These are phyloP conservation scores for Suillus brevipes DNA, from an alignment of 768 basidiomycete genomes.

Conservation along the genomic window DNA sequence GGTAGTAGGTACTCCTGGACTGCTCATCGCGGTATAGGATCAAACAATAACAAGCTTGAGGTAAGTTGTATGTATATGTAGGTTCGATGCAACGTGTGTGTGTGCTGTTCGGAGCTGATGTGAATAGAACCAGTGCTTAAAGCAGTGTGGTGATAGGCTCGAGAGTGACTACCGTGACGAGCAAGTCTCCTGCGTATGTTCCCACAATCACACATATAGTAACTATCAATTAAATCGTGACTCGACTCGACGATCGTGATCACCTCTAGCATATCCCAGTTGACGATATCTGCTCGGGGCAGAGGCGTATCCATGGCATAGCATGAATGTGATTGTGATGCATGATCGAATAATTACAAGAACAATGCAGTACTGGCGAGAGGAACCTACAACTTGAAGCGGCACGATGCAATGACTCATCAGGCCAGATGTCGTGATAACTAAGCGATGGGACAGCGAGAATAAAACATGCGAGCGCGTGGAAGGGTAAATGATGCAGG, in stretches of 20 bases:
- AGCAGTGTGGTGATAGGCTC: slow-evolving; percentile 12
- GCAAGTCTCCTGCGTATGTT: neutral
- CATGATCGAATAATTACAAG: neutral
- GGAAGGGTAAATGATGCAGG: neutral
- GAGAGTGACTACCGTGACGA: slow-evolving; percentile 23
- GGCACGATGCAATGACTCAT: too few relatives aligned
- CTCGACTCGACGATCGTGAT: neutral
- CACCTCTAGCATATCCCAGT: neutral
- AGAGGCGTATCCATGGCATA: neutral
- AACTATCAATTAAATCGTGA: neutral
- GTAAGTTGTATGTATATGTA: slow-evolving; percentile 6
- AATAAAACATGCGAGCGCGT: neutral
- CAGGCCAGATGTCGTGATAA: neutral
- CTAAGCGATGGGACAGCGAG: neutral
- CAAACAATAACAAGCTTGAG: neutral
- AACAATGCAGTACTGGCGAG: neutral
- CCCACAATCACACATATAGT: slow-evolving; percentile 2
- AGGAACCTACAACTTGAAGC: neutral
- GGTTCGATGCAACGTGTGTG: slow-evolving; percentile 2
- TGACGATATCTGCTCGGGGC: neutral
- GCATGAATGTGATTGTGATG: neutral
- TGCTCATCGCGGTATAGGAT: slow-evolving; percentile 19
- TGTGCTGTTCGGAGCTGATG: slow-evolving; percentile 5
- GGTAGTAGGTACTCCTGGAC: slow-evolving; percentile 21
- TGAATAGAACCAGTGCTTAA: slow-evolving; percentile 11